Base-by-base conservation (phyloP, 257 asterid genomes). In the Fraxinus excelsior region DNA sequence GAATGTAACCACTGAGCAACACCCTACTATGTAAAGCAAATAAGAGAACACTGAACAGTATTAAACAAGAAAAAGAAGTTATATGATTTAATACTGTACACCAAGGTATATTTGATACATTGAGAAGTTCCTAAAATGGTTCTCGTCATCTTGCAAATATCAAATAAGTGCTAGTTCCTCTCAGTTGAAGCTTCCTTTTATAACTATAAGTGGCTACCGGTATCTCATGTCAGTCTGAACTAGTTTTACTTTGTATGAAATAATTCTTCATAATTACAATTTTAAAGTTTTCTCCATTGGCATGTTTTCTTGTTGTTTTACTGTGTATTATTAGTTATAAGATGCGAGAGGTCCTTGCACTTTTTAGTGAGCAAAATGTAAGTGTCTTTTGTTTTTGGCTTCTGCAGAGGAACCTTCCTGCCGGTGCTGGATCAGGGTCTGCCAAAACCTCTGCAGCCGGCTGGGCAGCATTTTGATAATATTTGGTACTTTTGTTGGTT, bases 401-500 rank as follows among this genome's bases (percentile, higher is more conserved):
- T 84, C 34, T 86, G 86, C 96, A 95, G 99, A 90, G 86, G 83
- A 90, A 78, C 83, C 99, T 95, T 72, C 99, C 87, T 16, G 58
- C 58, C 2, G 7, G 58, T 46, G 58, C 58, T 14, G 97, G 86
- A 82, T 82, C 98, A 42, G 92, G 84, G 67, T 62, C 94, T 34
- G 82, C 85, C 74, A 90, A 83, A 80, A 69, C 94, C 82, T 81
- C 92, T 60, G 96, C 98, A 78, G 94, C 96, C 76, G 99, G 97
- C 79, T 95, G 99, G 99, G 99, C 99, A 68, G 98, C 99, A 67
- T 95, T 95, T 82, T 93, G 87, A 91, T 72, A 70, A 29, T 80
- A 31, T 51, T 74, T 73, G 67, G 80, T 65, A 60, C 78, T 82
- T 83, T 76, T 83, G 72, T 78, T 23, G 74, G 68, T 62, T 88